phyloP scores from a whole-genome alignment of 805 yeast species.

The Kockiozyma suomiensis region DNA sequence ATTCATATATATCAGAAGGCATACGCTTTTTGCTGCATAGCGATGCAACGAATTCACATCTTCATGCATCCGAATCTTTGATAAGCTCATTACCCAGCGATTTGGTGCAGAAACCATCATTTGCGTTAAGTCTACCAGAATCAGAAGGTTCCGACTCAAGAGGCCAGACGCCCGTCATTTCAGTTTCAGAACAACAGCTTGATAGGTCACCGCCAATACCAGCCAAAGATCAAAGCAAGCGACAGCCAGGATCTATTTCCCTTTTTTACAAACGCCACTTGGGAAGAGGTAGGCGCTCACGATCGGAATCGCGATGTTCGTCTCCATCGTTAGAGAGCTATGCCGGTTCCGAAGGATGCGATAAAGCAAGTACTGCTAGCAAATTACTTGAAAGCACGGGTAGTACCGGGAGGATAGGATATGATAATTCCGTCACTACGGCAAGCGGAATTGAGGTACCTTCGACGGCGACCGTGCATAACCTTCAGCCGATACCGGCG shows the following conservation, averaged over 20 bases:
- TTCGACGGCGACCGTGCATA: no score
- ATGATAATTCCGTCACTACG: neutral
- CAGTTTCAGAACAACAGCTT: neutral
- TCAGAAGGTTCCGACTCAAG: no score
- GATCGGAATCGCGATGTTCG: neutral
- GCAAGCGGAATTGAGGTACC: no score
- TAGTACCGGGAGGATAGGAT: neutral
- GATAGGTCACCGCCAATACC: neutral
- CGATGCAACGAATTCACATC: neutral
- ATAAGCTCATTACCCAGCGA: neutral
- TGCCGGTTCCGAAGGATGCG: neutral
- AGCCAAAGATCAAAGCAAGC: neutral
- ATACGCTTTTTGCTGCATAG: neutral
- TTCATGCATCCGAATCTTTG: neutral
- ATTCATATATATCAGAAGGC: neutral
- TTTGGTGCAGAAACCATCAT: neutral
- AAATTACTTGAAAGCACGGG: neutral
- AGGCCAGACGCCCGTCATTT: neutral
- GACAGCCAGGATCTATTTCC: neutral
- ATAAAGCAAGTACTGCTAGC: neutral
- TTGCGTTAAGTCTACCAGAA: neutral
- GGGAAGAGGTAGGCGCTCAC: neutral
- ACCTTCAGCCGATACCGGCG: no score
- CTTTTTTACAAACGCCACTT: constrained; percentile 2
- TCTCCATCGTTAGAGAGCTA: neutral